phyloP scores from a whole-genome alignment of 441 rosid genomes.

The Erodium trifolium region DNA sequence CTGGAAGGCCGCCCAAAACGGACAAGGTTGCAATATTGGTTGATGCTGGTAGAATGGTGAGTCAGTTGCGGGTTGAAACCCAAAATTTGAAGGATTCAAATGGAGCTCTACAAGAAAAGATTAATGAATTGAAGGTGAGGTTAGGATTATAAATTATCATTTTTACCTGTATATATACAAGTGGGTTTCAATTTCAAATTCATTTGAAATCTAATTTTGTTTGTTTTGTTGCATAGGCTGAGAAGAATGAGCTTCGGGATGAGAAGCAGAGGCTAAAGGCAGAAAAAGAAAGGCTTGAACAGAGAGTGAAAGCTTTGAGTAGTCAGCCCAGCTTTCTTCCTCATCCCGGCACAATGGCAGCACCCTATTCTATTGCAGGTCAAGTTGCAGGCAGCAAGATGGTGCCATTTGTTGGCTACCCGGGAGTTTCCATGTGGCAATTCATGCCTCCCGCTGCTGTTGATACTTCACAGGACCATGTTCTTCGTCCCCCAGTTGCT shows the following conservation, averaged over 20 bases:
- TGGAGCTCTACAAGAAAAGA: conserved; percentile 77
- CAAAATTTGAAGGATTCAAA: conserved; percentile 87
- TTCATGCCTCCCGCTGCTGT: conserved; percentile 99
- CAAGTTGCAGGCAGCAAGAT: conserved; percentile 85
- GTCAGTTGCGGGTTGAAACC: conserved; percentile 75
- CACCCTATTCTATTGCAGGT: conserved; percentile 71
- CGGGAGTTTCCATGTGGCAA: conserved; percentile 99
- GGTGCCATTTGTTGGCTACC: conserved; percentile 88
- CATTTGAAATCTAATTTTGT: not conserved
- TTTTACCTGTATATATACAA: no score
- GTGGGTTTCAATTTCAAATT: no score
- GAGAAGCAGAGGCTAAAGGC: conserved; percentile 94
- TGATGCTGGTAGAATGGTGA: conserved; percentile 85
- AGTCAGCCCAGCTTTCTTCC: conserved; percentile 74
- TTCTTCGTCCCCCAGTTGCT: conserved; percentile 98
- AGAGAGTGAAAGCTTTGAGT: conserved; percentile 50
- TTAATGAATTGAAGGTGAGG: conserved; percentile 81
- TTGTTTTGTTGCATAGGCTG: conserved; percentile 40
- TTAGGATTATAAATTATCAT: not conserved
- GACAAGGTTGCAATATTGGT: conserved; percentile 85
- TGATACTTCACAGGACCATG: conserved; percentile 98
- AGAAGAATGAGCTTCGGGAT: conserved; percentile 93
- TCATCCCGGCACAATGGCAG: conserved; percentile 61
- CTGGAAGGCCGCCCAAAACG: conserved; percentile 87
- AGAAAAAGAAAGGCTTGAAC: conserved; percentile 91